Base-by-base conservation (phyloP, 495 filamentous ascomycete genomes). In the Melanomma pulvis-pyrius region DNA sequence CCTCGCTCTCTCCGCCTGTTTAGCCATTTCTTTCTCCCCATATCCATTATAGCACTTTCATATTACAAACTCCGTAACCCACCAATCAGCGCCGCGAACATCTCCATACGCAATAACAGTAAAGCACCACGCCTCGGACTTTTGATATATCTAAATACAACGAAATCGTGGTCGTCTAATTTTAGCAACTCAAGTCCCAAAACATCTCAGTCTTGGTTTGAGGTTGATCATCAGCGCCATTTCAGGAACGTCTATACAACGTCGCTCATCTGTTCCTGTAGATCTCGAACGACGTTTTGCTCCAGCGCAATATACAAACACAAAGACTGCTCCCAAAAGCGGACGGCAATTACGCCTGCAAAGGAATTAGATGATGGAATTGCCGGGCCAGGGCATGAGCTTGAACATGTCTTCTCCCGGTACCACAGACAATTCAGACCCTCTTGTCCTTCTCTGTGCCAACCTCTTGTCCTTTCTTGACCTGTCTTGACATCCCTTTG, bases 191-290 rank as follows among this genome's bases (percentile, higher is more conserved):
- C 2, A 32, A 29, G 12, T 34, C 28, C 39, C 17, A 28, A 48
- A 59, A 19, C 22, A 39, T 12, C 46, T 2, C 28, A 5, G n/a
- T 13, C 41, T n/a, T 36, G 1, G 59, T 61, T 61, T 61, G 46
- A 52, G 24, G 47, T 61, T 51, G 59, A 61, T 50, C 59, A 39
- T 34, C 5, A 39, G 24, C 17, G n/a, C 48, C 47, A 19, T 21
- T 13, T 52, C 15, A 28, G 19, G 32, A 39, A 7, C 8, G 12
- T 36, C 12, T 22, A 41, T 39, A 52, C 48, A 39, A 28, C n/a
- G 1, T 52, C 28, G 47, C 59, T 41, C 39, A 61, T 32, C 59
- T 32, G 46, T 46, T 51, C 36, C 26, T 24, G 22, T 3, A 47
- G 13, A 48, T 26, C 36, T 26, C 11, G 24, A 48, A 17, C 6